Base-by-base conservation (phyloP, 192 early-diverging fungal genomes). In the Podila minutissima region DNA sequence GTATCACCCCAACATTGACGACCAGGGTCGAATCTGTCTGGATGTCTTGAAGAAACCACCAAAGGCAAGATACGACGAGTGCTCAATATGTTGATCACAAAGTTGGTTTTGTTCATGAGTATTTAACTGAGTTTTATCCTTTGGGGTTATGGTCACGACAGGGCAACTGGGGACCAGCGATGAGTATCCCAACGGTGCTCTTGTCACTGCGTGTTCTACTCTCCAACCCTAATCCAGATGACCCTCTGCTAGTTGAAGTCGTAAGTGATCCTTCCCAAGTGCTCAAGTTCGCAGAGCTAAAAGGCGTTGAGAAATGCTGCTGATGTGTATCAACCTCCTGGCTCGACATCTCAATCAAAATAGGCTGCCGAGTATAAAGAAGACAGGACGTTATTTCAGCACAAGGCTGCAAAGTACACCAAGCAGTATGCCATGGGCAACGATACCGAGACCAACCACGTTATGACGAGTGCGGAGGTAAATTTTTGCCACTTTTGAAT, bases 1-100 rank as follows among this genome's bases (percentile, higher is more conserved):
- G 17, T 94, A 94, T 69, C 94, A 95, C 58, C 94, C 94, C 8
- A 95, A 95, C 62, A 92, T 95, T 51, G 94, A 95, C 65, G 89
- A 94, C 32, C 81, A 85, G 51, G 94, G 94, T 22, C 87, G 92
- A 5, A 95, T 95, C 13, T 95, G 94, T 60, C 71, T 92, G 24
- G 90, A 93, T 67, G 87, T 94, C 13, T 57, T 95, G 15, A 94
- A 93, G 67, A 75, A 82, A 49, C 85, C 77, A 8, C 86, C 87
- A 48, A 87, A 83, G 13, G 83, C 76, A 70, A 62, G 63, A 4
- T 29, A 7, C 17, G 5, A 17, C 4, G 24, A 22, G 10, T 51
- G n/a, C 11, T 15, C 12, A 33, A 41, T 22, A 83, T 24, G 15
- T 37, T 12, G 19, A 60, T 59, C 35, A n/a, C 17, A 17, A 20